Conservation (phyloP, 805 yeast species). For the Myxozyma lipomycoides region DNA sequence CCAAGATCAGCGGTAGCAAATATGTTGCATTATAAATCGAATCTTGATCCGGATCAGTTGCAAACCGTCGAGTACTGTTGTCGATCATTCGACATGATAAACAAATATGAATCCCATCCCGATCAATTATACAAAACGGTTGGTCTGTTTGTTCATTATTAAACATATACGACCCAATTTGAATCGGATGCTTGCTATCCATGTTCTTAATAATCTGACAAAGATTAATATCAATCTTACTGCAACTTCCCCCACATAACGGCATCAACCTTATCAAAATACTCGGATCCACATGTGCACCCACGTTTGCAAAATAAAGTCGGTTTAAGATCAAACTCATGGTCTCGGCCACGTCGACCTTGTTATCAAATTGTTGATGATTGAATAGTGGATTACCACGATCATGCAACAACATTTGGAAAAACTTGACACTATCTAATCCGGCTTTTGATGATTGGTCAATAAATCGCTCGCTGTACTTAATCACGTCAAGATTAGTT, state of each 20-base stretch:
- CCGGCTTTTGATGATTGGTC: not conserved
- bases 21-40: slow-evolving; percentile 22
- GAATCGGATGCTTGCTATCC: too few relatives aligned
- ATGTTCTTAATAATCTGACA: too few relatives aligned
- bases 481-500: slow-evolving; percentile 41
- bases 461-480: slow-evolving; percentile 35
- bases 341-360: too few relatives aligned
- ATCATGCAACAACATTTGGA: slow-evolving; percentile 64
- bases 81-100: not conserved
- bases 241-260: slow-evolving; percentile 60
- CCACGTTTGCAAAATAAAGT: too few relatives aligned
- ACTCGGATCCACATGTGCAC: slow-evolving; percentile 45
- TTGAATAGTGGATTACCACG: too few relatives aligned
- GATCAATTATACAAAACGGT: too few relatives aligned
- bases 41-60: slow-evolving; percentile 4
- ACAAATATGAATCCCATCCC: too few relatives aligned
- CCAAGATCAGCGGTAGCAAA: slow-evolving; percentile 12
- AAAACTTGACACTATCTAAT: slow-evolving; percentile 44
- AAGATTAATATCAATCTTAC: slow-evolving; percentile 64
- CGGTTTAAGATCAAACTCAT: too few relatives aligned
- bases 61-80: not conserved
- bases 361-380: too few relatives aligned
- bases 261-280: slow-evolving; percentile 50
- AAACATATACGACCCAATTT: too few relatives aligned
- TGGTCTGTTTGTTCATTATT: too few relatives aligned